These are phyloP conservation scores for Neurospora sp. DNA, from an alignment of 2,329 filamentous ascomycete species.

Conservation along the genomic window DNA sequence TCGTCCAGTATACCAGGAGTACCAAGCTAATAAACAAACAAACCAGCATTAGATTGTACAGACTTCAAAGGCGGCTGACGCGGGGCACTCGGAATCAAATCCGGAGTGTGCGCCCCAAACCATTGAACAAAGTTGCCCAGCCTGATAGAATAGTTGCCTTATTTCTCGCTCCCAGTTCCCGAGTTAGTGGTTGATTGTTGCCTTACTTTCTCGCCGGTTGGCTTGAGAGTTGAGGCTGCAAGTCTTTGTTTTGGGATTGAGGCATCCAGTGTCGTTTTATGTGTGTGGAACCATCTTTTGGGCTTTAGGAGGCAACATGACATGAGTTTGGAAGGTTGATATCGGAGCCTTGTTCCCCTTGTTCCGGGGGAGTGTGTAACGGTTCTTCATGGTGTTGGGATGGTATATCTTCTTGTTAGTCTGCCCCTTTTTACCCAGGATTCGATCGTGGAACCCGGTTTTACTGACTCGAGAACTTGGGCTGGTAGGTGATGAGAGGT, in stretches of 20 bases:
- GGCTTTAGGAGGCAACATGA: background rate
- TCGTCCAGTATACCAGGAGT: no score
- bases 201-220: background rate
- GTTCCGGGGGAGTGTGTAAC: background rate
- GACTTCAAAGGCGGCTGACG: background rate
- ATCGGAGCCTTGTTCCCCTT: background rate
- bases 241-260: background rate
- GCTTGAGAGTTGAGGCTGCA: background rate
- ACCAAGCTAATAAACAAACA: no score
- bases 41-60: background rate
- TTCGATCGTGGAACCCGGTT: background rate
- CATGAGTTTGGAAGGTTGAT: background rate
- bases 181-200: background rate
- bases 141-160: background rate
- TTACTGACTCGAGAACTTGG: background rate
- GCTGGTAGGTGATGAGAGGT: background rate
- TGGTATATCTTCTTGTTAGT: background rate
- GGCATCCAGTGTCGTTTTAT: background rate
- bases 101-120: background rate
- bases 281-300: background rate
- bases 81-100: background rate
- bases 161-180: no score
- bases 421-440: background rate
- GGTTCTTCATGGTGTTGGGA: background rate
- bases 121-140: background rate